phyloP scores from a whole-genome alignment of 495 filamentous ascomycete species.

The Sporormia fimetaria region DNA sequence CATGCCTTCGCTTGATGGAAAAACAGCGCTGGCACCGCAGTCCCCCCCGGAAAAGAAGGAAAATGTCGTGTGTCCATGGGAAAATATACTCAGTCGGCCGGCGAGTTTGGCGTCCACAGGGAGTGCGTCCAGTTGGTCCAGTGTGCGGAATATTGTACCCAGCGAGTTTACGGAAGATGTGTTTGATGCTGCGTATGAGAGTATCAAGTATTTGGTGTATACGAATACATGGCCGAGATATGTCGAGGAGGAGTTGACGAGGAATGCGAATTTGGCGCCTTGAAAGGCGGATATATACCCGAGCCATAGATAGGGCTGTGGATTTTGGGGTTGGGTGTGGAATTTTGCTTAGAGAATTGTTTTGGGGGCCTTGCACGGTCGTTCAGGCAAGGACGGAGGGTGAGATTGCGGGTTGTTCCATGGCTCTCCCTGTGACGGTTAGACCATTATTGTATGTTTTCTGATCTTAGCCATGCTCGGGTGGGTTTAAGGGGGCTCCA shows the following conservation, averaged over 20 bases:
- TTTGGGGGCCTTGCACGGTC: too few species aligned
- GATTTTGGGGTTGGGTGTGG: too few species aligned
- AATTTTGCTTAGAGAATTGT: too few species aligned
- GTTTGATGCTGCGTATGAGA: constrained; percentile 28
- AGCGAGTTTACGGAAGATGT: constrained; percentile 21
- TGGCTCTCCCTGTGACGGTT: too few species aligned
- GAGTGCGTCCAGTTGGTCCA: constrained; percentile 9
- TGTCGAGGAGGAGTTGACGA: constrained; percentile 21
- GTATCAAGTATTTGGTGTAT: constrained; percentile 29
- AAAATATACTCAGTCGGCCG: constrained; percentile 14
- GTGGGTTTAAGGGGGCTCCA: too few species aligned
- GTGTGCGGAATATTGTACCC: constrained; percentile 19
- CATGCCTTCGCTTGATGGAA: background rate
- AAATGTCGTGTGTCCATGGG: constrained; percentile 25
- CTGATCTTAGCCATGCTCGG: too few species aligned
- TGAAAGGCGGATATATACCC: too few species aligned
- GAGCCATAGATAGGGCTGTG: too few species aligned
- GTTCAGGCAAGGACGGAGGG: too few species aligned
- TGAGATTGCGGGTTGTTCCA: too few species aligned
- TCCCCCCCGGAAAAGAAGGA: constrained; percentile 8
- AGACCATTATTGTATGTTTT: too few species aligned
- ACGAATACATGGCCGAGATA: constrained; percentile 31
- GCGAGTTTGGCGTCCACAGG: constrained; percentile 13
- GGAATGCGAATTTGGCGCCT: background rate
- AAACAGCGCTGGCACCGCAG: background rate